phyloP scores from a whole-genome alignment of 441 rosid genomes.

The Flueggea neowawraea region DNA sequence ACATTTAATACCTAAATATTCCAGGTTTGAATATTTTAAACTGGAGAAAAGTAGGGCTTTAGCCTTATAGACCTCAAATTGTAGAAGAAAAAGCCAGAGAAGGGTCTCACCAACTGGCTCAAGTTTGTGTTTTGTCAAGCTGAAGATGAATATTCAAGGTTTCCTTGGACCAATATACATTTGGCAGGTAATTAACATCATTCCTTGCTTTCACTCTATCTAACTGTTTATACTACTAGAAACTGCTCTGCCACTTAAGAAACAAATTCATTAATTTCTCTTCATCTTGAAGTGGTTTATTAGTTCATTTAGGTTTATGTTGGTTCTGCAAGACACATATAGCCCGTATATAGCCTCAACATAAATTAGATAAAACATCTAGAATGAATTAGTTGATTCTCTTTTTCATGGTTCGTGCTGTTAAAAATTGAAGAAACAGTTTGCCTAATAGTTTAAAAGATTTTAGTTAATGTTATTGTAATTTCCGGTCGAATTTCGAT shows the following conservation, averaged over 20 bases:
- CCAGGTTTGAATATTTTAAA: too few relatives aligned
- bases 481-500: too few relatives aligned
- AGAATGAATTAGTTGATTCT: neutral
- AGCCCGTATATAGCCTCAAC: too few relatives aligned
- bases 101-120: slow-evolving; percentile 39
- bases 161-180: slow-evolving; percentile 72
- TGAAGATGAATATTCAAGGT: slow-evolving; percentile 46
- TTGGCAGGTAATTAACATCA: slow-evolving; percentile 50
- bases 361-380: too few relatives aligned
- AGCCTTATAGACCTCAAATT: slow-evolving; percentile 50
- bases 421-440: neutral
- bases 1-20: too few relatives aligned
- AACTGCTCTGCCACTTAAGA: too few relatives aligned
- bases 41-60: slow-evolving; percentile 69
- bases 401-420: neutral
- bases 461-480: neutral
- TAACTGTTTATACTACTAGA: too few relatives aligned
- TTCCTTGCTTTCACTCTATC: slow-evolving; percentile 3
- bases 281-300: too few relatives aligned
- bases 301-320: too few relatives aligned
- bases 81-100: slow-evolving; percentile 42
- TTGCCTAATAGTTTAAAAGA: neutral
- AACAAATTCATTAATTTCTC: too few relatives aligned
- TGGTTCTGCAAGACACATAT: too few relatives aligned
- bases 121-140: slow-evolving; percentile 29